phyloP scores from a whole-genome alignment of 208 protist genomes.

The Leishmania amazonensis region DNA sequence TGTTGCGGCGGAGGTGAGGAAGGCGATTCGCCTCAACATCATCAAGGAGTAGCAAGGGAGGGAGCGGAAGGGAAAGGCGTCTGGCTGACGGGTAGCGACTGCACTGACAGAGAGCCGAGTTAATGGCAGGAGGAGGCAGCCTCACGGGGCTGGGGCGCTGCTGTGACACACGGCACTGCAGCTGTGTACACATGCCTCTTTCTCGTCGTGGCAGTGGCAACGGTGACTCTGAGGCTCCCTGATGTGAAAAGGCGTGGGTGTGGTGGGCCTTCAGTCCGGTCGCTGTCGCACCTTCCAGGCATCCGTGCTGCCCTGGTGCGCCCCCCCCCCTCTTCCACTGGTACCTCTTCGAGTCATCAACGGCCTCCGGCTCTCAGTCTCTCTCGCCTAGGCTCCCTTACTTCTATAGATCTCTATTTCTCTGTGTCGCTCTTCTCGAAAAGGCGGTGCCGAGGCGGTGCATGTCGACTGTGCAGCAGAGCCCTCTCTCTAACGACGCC shows the following conservation, averaged over 20 bases:
- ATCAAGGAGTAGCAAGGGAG: slow-evolving; percentile 10
- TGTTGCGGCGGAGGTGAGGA: slow-evolving; percentile 57
- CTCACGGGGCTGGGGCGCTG: neutral
- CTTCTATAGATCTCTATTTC: neutral
- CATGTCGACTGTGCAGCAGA: neutral
- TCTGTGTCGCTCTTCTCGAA: neutral
- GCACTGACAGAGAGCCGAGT: neutral
- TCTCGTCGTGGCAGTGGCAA: neutral
- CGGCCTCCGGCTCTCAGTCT: neutral
- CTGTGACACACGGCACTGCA: neutral
- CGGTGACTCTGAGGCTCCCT: neutral
- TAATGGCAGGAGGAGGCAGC: neutral
- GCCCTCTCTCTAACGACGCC: neutral
- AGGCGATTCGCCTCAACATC: slow-evolving; percentile 47
- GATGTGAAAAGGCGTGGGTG: neutral
- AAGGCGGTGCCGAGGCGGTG: neutral
- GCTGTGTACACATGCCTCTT: neutral
- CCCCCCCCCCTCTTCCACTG: neutral
- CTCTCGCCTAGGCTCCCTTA: neutral
- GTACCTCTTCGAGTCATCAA: neutral
- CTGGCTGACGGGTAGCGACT: neutral
- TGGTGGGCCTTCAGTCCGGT: neutral
- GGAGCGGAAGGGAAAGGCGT: neutral
- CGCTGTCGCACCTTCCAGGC: neutral
- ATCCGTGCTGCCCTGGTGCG: neutral